Base-by-base conservation (phyloP, 2,329 filamentous ascomycete genomes). In the Trichocomaceae sp. region DNA sequence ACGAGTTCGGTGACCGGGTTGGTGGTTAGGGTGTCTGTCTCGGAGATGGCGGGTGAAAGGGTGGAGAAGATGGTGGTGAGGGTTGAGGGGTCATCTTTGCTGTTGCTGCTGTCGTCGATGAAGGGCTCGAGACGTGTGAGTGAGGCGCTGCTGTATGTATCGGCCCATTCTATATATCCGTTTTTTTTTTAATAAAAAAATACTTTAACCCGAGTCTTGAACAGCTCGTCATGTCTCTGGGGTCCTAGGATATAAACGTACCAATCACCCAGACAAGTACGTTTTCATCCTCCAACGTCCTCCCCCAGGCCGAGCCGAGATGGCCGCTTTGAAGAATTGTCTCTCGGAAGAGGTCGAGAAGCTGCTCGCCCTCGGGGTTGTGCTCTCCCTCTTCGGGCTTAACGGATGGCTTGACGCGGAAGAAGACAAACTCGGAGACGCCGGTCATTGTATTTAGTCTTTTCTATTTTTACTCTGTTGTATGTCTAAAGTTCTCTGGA, bases 1-100 rank as follows among this genome's bases (percentile, higher is more conserved):
- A 72, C 66, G 31, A 80, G 64, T 61, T 83, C 80, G 1, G 79
- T 80, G 2, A 79, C 67, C 1, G 79, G 77, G 39, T 71, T 68
- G 17, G 65, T 60, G 31, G 68, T 68, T 2, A 65, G 56, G 0
- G 66, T 64, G n/a, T 62, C 59, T 8, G 64, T 66, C 45, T 57
- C 57, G 5, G 59, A 57, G 54, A 62, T 59, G 1, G 64, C 47
- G 5, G 69, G 68, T 17, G 46, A 65, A 29, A 73, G 63, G 0
- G 66, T 69, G 10, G 66, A 61, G 59, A 64, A 68, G 54, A 72
- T 45, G 5, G 57, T 62, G 23, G 63, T 61, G 3, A 4, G 59
- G 23, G n/a, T 53, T 59, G 48, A 59, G 54, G 39, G 60, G 50
- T 50, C 39, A 17, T 48, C 44, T 13, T 33, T 17, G 17, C 17